These are phyloP conservation scores for Epichloe sp. DNA, from an alignment of 2,329 filamentous ascomycete genomes.

Conservation along the genomic window DNA sequence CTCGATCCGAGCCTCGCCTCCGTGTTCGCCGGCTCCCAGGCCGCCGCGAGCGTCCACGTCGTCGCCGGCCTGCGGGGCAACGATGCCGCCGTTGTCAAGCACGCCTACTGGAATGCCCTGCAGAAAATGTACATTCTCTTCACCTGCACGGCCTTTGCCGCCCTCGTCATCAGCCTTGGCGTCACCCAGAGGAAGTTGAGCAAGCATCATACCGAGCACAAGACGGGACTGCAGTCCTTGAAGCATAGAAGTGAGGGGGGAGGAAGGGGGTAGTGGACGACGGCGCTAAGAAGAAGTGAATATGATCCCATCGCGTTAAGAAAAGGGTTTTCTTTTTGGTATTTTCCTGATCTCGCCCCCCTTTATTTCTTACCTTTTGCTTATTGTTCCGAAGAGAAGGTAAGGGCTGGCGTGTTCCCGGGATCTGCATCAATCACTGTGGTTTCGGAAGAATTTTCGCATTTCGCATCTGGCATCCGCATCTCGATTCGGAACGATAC, in stretches of 20 bases:
- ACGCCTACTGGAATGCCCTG: constrained; percentile 36
- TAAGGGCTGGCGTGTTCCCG: no score
- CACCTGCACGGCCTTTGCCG: constrained; percentile 33
- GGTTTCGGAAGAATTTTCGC: no score
- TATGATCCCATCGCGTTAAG: no score
- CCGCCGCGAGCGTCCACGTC: constrained; percentile 46
- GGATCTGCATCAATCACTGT: no score
- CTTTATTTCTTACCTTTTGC: no score
- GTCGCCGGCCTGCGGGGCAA: constrained; percentile 37
- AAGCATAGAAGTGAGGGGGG: constrained; percentile 18
- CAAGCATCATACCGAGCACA: constrained; percentile 43
- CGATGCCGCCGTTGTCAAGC: constrained; percentile 28
- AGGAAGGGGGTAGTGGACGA: constrained; percentile 6
- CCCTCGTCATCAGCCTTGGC: constrained; percentile 33
- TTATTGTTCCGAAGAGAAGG: no score
- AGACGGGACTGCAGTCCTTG: constrained; percentile 39
- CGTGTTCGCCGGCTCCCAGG: constrained; percentile 43
- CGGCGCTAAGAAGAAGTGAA: neutral
- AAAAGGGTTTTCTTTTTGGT: no score
- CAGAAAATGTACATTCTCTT: constrained; percentile 47
- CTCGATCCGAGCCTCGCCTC: constrained; percentile 38
- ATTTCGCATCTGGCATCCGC: no score
- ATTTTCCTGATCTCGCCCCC: no score
- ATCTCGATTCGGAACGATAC: no score
- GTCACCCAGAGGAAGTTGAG: constrained; percentile 37